A percentile compares a stretch with the other conserved stretches of the same genome.
These are phyloP conservation scores for Trichoderma simmonsii DNA, from an alignment of 2,329 filamentous ascomycete genomes.

Conservation along the genomic window DNA sequence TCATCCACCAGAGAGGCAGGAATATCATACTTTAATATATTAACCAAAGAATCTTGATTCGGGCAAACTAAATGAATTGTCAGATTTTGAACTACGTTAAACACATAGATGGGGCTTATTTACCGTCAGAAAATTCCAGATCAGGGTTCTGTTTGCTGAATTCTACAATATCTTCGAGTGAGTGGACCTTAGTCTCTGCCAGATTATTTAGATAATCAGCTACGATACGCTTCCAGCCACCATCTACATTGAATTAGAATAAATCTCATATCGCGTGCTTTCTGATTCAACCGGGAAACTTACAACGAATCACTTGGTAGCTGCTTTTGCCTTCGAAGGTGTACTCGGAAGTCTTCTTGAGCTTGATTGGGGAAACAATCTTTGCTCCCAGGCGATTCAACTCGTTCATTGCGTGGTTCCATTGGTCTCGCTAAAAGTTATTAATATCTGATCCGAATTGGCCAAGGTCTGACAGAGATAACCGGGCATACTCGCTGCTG, in stretches of 20 bases:
- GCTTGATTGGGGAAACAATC: background rate
- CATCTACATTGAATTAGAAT: background rate
- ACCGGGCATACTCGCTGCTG: background rate
- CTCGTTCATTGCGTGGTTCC: background rate
- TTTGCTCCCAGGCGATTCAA: background rate
- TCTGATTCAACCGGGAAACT: background rate
- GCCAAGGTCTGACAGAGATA: background rate
- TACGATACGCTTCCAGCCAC: background rate
- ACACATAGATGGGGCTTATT: rapidly evolving
- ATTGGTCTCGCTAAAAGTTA: background rate
- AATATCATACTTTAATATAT: background rate
- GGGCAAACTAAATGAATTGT: background rate
- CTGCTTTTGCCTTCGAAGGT: background rate
- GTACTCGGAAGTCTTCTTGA: background rate
- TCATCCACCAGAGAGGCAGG: background rate
- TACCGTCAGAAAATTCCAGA: background rate
- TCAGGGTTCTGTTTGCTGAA: background rate
- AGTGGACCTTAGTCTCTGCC: background rate
- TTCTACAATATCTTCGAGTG: background rate
- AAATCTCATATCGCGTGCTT: background rate
- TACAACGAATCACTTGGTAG: background rate
- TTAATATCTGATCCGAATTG: background rate
- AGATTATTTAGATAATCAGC: background rate
- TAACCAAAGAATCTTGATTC: background rate
- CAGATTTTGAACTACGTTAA: background rate